Evolutionary conservation across 164 flowering plant species (phyloP).

Genomic region (Macadamia tetraphylla): DNA sequence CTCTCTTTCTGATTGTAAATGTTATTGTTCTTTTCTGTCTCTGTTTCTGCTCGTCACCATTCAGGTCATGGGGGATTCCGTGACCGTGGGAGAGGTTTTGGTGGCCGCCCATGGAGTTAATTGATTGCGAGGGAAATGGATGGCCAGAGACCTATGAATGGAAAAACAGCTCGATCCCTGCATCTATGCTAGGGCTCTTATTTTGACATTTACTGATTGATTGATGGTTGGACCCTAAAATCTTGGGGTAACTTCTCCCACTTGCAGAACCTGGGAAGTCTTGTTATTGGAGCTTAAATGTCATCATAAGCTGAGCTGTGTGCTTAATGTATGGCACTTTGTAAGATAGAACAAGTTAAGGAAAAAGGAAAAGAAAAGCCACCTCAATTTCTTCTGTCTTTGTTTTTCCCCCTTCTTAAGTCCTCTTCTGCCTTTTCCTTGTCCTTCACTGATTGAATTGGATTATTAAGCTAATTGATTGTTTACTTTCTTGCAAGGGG

Average conservation of each 20-base stretch:
- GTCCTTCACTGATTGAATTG: background rate
- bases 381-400: background rate
- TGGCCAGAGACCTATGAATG: background rate
- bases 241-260: background rate
- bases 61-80: conserved; percentile 66
- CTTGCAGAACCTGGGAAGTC: background rate
- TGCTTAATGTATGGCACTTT: background rate
- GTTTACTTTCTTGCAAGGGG: background rate
- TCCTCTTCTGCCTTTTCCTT: no score
- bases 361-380: background rate
- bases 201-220: background rate
- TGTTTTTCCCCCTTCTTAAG: no score
- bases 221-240: background rate
- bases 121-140: background rate
- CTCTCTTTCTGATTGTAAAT: background rate
- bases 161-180: background rate
- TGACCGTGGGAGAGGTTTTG: conserved; percentile 70
- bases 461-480: background rate
- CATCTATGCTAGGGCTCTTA: background rate
- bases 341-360: background rate
- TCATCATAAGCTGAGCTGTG: background rate
- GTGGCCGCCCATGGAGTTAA: conserved; percentile 59
- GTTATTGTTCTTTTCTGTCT: background rate
- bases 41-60: background rate
- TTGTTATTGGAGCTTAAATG: background rate